Percentiles rank a stretch among this genome's conserved stretches.
phyloP scores from a whole-genome alignment of 1,139 yeast species.

The Kurtzmaniella quercitrusa region DNA sequence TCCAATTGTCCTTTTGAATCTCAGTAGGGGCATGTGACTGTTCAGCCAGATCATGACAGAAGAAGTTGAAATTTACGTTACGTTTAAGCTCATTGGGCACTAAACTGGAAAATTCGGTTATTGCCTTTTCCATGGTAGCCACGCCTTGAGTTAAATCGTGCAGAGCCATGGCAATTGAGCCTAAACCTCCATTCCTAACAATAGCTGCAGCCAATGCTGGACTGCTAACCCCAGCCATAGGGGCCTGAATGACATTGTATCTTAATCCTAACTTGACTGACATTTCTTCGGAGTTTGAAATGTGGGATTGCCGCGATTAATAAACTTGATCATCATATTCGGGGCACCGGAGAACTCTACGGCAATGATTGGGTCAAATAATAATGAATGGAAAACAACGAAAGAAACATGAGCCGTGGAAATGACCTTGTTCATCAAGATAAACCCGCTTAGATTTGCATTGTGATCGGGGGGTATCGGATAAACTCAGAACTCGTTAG shows the following conservation, averaged over 20 bases:
- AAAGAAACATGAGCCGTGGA: too few relatives aligned
- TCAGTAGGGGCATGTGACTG: constrained; percentile 12
- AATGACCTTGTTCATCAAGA: too few relatives aligned
- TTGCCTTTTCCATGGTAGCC: constrained; percentile 12
- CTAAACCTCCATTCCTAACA: constrained; percentile 38
- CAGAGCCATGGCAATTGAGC: constrained; percentile 41
- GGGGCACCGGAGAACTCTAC: background rate
- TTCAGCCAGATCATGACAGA: constrained; percentile 27
- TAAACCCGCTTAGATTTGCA: background rate
- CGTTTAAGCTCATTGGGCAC: constrained; percentile 4
- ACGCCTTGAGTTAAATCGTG: constrained; percentile 18
- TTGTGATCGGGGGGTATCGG: background rate
- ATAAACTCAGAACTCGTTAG: background rate
- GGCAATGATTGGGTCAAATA: too few relatives aligned
- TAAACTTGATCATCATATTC: background rate
- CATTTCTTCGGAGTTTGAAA: background rate
- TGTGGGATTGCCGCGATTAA: background rate
- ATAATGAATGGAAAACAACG: too few relatives aligned
- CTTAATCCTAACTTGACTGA: constrained; percentile 5
- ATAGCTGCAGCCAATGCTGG: constrained; percentile 36
- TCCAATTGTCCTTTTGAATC: constrained; percentile 22
- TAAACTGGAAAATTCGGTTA: constrained; percentile 10
- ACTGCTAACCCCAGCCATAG: constrained; percentile 52
- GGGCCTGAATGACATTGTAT: constrained; percentile 45
- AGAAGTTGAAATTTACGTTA: constrained; percentile 43